phyloP scores from a whole-genome alignment of 1,284 basidiomycete genomes.

The Thelephora terrestris region DNA sequence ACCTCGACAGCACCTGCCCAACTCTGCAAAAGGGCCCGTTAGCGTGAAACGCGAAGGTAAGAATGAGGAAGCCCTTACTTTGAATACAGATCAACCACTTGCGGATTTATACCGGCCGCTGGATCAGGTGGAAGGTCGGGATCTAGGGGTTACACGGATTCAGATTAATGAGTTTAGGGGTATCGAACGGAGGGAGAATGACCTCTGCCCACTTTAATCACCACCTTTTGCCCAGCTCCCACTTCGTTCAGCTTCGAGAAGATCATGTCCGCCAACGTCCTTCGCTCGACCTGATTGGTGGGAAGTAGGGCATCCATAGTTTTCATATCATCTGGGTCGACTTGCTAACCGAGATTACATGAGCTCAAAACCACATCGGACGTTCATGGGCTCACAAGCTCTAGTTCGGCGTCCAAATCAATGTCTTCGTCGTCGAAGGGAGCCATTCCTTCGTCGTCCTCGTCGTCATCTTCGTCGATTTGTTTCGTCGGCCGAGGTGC shows the following conservation, averaged over 20 bases:
- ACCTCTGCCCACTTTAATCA: conserved; percentile 27
- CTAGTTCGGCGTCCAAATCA: conserved; percentile 32
- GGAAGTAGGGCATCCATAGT: conserved; percentile 77
- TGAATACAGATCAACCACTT: conserved; percentile 90
- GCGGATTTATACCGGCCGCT: conserved; percentile 90
- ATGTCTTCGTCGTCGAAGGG: conserved; percentile 33
- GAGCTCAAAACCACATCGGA: conserved; percentile 6
- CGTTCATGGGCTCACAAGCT: conserved; percentile 40
- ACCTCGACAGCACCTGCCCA: conserved; percentile 78
- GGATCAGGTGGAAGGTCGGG: conserved; percentile 66
- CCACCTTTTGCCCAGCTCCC: conserved; percentile 37
- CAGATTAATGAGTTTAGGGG: background rate
- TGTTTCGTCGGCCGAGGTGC: conserved; percentile 23
- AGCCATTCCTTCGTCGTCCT: conserved; percentile 31
- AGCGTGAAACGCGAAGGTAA: background rate
- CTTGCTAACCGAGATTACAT: conserved; percentile 45
- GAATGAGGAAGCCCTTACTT: conserved; percentile 47
- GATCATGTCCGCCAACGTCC: conserved; percentile 91
- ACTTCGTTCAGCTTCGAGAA: conserved; percentile 79
- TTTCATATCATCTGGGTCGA: conserved; percentile 81
- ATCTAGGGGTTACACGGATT: conserved; percentile 30
- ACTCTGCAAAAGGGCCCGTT: conserved; percentile 40
- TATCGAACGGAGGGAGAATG: background rate
- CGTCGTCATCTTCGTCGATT: conserved; percentile 27
- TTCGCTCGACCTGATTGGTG: conserved; percentile 58